Conservation (phyloP, 1,284 basidiomycete genomes). For the Boletellus deceptivus region DNA sequence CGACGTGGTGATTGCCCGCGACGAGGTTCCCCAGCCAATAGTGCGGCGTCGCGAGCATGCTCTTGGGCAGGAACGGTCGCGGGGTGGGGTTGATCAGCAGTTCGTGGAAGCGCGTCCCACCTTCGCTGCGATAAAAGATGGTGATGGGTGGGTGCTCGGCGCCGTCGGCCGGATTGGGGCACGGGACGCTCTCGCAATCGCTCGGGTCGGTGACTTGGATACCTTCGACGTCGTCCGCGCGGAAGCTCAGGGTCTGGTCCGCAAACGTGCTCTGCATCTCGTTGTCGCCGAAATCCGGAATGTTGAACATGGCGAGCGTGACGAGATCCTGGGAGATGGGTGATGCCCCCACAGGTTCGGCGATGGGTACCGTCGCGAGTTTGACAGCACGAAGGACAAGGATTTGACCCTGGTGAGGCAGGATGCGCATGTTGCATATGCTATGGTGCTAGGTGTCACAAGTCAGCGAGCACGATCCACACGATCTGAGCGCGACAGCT, state of each 20-base stretch:
- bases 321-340: conserved; percentile 32
- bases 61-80: conserved; percentile 22
- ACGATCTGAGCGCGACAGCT: neutral
- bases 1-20: conserved; percentile 26
- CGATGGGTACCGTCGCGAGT: conserved; percentile 14
- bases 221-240: conserved; percentile 34
- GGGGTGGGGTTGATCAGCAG: conserved; percentile 39
- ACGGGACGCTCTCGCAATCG: conserved; percentile 38
- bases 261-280: conserved; percentile 21
- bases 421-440: conserved; percentile 52
- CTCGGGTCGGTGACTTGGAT: conserved; percentile 54
- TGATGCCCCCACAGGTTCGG: conserved; percentile 29
- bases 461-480: conserved; percentile 8
- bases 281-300: conserved; percentile 29
- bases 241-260: conserved; percentile 21
- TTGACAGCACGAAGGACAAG: conserved; percentile 52
- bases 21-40: conserved; percentile 29
- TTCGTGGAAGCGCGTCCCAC: conserved; percentile 37
- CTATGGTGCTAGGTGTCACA: conserved; percentile 36
- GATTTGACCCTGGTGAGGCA: conserved; percentile 53
- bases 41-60: conserved; percentile 24
- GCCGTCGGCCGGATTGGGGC: conserved; percentile 26
- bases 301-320: conserved; percentile 32
- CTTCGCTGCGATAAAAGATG: conserved; percentile 41
- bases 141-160: conserved; percentile 50